A percentile compares a stretch with the other conserved stretches of the same genome.
Evolutionary conservation across 2,329 filamentous ascomycete genomes (phyloP).

Genomic region (Aureobasidium pullulans): DNA sequence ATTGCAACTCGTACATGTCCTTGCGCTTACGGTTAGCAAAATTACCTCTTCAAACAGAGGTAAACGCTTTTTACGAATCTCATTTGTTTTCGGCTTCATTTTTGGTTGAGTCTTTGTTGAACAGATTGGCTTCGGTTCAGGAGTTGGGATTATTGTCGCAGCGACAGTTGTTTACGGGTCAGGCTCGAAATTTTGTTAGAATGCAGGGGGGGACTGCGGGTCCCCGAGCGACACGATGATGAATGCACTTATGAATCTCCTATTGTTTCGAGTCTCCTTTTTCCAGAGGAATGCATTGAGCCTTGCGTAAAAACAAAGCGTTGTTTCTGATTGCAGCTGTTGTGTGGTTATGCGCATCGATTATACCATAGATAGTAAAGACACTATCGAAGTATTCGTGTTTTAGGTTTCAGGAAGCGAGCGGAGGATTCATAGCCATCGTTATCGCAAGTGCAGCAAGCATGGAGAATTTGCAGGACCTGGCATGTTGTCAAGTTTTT

Average conservation of each 20-base stretch:
- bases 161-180: background rate
- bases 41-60: background rate
- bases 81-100: background rate
- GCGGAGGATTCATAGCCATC: background rate
- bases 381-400: slow-evolving; percentile 1
- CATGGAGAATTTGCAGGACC: background rate
- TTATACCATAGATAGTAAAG: background rate
- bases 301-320: background rate
- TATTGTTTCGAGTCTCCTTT: background rate
- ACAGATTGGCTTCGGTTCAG: background rate
- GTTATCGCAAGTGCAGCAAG: background rate
- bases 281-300: background rate
- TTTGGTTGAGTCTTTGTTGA: background rate
- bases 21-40: background rate
- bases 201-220: slow-evolving; percentile 3
- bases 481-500: background rate
- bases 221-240: background rate
- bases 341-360: background rate
- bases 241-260: background rate
- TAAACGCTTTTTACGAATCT: slow-evolving; percentile 3
- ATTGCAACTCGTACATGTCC: background rate
- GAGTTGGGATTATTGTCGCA: background rate
- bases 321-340: background rate
- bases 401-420: slow-evolving; percentile 10
- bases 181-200: background rate